Conservation (phyloP, 768 basidiomycete genomes). For the Pulveroboletus sp. region DNA sequence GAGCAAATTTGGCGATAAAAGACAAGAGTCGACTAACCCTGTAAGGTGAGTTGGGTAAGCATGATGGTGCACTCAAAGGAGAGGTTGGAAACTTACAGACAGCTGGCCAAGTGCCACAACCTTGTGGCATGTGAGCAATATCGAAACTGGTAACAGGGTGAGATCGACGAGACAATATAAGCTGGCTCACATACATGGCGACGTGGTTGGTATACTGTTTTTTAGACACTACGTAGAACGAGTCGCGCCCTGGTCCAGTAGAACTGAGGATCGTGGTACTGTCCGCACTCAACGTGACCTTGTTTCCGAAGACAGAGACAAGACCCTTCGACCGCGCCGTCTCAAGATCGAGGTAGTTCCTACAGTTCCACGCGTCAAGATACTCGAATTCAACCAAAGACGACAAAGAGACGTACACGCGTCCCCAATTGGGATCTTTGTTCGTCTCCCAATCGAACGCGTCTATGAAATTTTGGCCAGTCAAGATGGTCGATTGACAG, state of each 20-base stretch:
- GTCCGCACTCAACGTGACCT: constrained; percentile 34
- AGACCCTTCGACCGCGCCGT: constrained; percentile 57
- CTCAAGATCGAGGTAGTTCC: constrained; percentile 42
- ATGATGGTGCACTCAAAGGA: background rate
- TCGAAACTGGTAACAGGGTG: constrained; percentile 26
- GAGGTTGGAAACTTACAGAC: constrained; percentile 25
- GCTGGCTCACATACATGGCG: constrained; percentile 26
- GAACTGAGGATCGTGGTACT: constrained; percentile 28
- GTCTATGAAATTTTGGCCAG: constrained; percentile 47
- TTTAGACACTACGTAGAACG: constrained; percentile 32
- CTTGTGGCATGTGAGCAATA: constrained; percentile 37
- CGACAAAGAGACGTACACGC: constrained; percentile 15
- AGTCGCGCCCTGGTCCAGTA: constrained; percentile 33
- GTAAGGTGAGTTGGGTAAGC: background rate
- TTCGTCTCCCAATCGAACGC: constrained; percentile 27
- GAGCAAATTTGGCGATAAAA: background rate
- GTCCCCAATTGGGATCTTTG: constrained; percentile 30
- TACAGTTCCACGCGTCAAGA: constrained; percentile 10
- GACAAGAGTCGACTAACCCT: too few relatives aligned
- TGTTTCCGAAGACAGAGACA: constrained; percentile 48
- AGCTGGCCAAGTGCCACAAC: constrained; percentile 40
- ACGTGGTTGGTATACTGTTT: constrained; percentile 33
- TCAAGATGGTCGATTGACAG: constrained; percentile 39
- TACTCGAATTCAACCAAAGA: background rate
- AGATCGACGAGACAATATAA: background rate